phyloP scores from a whole-genome alignment of 768 basidiomycete genomes.

The Lentinula aciculospora region DNA sequence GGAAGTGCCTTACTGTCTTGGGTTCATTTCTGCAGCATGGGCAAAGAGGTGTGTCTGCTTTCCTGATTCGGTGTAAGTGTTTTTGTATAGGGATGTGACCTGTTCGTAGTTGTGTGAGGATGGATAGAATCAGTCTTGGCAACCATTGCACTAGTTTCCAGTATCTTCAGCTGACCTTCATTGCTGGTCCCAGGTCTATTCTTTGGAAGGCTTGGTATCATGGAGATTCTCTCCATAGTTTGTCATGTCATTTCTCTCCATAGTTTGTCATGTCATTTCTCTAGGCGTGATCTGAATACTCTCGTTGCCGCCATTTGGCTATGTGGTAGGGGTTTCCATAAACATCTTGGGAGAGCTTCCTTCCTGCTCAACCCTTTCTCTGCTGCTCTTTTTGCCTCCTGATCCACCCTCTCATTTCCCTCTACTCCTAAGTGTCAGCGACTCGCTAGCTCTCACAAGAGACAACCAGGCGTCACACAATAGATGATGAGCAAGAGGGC shows the following conservation, averaged over 20 bases:
- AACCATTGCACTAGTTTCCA: not conserved
- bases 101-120: slow-evolving; percentile 24
- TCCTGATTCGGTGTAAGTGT: slow-evolving; percentile 11
- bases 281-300: not conserved
- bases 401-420: no score
- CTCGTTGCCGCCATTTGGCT: slow-evolving; percentile 1
- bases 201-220: not conserved
- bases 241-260: not conserved
- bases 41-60: slow-evolving; percentile 13
- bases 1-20: no score
- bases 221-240: not conserved
- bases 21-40: no score
- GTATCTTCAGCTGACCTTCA: not conserved
- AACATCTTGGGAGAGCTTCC: no score
- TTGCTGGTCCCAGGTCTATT: no score
- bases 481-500: no score
- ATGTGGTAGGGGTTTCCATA: not conserved
- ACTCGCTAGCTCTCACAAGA: no score
- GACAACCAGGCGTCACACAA: no score
- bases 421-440: no score
- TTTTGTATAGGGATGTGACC: slow-evolving; percentile 24
- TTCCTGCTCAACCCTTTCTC: no score
- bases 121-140: slow-evolving; percentile 10
- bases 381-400: no score
- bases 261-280: not conserved